Evolutionary conservation across 495 filamentous ascomycete species (phyloP).

Genomic region (Tuber umbilicatum): DNA sequence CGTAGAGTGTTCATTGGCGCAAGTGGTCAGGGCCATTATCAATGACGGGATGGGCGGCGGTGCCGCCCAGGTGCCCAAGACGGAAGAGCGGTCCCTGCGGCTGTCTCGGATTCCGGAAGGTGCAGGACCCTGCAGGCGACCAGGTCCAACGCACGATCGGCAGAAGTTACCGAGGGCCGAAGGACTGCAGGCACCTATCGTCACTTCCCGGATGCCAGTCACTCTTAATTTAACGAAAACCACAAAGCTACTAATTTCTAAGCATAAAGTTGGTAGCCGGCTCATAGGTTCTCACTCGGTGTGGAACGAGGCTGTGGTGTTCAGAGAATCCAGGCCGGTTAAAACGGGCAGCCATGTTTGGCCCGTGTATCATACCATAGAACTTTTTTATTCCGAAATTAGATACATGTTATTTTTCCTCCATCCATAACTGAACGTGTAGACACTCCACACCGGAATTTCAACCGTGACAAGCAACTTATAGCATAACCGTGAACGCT

Average conservation of each 20-base stretch:
- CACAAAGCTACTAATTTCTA: background rate
- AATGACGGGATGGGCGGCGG: background rate
- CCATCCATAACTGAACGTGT: background rate
- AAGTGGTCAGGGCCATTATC: background rate
- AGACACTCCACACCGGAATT: background rate
- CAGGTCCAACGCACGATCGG: too few relatives aligned
- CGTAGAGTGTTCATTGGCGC: too few relatives aligned
- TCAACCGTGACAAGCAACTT: background rate
- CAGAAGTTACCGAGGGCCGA: background rate
- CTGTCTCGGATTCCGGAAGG: too few relatives aligned
- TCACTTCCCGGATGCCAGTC: background rate
- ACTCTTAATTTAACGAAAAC: background rate
- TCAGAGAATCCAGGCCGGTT: background rate
- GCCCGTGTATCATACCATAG: background rate
- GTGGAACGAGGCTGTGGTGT: background rate
- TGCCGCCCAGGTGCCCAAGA: too few relatives aligned
- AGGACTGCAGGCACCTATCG: too few relatives aligned
- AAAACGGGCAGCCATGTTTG: background rate
- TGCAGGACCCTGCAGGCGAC: too few relatives aligned
- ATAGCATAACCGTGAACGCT: background rate
- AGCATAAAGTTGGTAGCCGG: background rate
- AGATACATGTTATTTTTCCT: background rate
- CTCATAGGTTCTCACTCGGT: background rate
- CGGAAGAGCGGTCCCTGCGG: too few relatives aligned
- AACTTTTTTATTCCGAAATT: background rate